Conservation (phyloP, 345 rosid species). For the Sisymbrium irio region DNA sequence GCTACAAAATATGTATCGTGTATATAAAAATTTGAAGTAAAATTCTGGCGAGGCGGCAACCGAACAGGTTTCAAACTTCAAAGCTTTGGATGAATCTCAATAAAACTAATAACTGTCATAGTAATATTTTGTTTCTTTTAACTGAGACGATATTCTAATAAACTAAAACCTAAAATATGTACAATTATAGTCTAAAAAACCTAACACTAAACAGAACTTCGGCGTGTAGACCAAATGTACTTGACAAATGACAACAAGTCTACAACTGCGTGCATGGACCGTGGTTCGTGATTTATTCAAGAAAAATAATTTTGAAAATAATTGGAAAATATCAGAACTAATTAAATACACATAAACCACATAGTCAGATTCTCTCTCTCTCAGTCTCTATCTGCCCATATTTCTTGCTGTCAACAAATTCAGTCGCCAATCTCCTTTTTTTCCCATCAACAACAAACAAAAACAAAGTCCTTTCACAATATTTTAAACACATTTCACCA, state of each 20-base stretch:
- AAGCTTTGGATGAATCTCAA: neutral
- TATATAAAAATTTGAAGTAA: neutral
- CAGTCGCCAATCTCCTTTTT: conserved; percentile 18
- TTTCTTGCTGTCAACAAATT: conserved; percentile 37
- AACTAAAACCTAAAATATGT: neutral
- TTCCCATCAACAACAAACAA: conserved; percentile 26
- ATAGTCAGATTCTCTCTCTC: conserved; percentile 12
- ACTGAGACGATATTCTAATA: neutral
- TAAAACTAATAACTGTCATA: neutral
- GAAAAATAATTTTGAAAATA: neutral
- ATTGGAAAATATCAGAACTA: neutral
- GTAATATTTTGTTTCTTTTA: neutral
- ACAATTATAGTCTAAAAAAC: conserved; percentile 5
- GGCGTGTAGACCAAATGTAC: conserved; percentile 29
- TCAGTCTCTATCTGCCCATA: conserved; percentile 29
- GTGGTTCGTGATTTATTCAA: conserved; percentile 2
- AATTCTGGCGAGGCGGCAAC: neutral
- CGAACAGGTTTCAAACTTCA: neutral
- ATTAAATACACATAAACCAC: conserved; percentile 10
- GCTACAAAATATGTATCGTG: neutral
- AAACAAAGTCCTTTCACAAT: neutral
- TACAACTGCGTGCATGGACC: conserved; percentile 33
- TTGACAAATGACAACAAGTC: conserved; percentile 28
- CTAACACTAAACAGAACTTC: conserved; percentile 19
- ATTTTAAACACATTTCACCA: neutral